A percentile compares a stretch with the other conserved stretches of the same genome.
Conservation (phyloP, 2,329 filamentous ascomycete genomes). For the Ascochyta pisi region DNA sequence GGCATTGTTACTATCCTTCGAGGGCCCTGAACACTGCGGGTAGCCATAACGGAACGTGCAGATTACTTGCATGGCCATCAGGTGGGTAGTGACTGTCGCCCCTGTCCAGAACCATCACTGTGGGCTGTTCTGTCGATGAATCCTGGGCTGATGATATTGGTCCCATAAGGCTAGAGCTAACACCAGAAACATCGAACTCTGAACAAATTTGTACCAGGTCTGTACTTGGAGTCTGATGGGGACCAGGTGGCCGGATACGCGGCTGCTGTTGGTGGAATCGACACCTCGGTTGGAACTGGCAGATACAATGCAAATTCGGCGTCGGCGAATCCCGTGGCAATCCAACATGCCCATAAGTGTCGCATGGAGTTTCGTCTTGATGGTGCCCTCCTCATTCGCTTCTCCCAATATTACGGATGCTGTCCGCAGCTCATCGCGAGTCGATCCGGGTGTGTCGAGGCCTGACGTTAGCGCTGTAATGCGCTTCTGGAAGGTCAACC, state of each 20-base stretch:
- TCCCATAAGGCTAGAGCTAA: constrained; percentile 5
- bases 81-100: neutral
- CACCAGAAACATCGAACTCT: constrained; percentile 2
- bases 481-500: constrained; percentile 10
- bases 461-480: constrained; percentile 4
- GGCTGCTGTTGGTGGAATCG: constrained; percentile 14
- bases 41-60: neutral
- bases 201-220: neutral
- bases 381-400: constrained; percentile 6
- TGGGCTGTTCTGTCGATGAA: constrained; percentile 5
- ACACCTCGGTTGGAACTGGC: constrained; percentile 5
- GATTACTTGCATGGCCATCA: neutral
- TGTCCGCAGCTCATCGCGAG: neutral
- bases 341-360: neutral
- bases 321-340: constrained; percentile 11
- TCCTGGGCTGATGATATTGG: constrained; percentile 1
- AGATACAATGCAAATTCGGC: constrained; percentile 2
- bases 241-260: constrained; percentile 12
- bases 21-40: neutral
- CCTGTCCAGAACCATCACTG: neutral
- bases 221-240: neutral
- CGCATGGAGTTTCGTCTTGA: neutral
- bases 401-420: constrained; percentile 7
- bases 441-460: constrained; percentile 6
- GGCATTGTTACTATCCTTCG: neutral